These are phyloP conservation scores for Haematococcus sp. DNA, from an alignment of 139 green algal species.

Conservation along the genomic window DNA sequence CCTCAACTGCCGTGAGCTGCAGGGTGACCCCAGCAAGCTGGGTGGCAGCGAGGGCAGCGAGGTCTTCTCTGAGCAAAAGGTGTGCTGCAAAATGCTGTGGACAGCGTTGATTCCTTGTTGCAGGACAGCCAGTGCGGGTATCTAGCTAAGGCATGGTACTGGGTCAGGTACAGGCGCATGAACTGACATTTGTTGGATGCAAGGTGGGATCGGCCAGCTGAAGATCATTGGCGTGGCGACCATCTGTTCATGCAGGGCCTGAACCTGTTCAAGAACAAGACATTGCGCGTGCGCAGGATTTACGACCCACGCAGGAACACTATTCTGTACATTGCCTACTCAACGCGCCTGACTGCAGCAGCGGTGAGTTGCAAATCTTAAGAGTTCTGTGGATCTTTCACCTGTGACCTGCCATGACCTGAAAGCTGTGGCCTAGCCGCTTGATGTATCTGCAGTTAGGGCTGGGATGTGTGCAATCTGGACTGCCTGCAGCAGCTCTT, in stretches of 20 bases:
- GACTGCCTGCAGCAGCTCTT: neutral
- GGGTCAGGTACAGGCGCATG: too few relatives aligned
- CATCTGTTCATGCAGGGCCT: constrained; percentile 40
- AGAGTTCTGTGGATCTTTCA: neutral
- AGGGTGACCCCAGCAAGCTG: neutral
- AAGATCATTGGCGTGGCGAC: too few relatives aligned
- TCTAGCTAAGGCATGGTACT: too few relatives aligned
- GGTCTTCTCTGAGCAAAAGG: constrained; percentile 74
- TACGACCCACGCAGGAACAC: constrained; percentile 63
- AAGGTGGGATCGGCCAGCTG: too few relatives aligned
- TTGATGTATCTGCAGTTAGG: too few relatives aligned
- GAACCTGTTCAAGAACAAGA: constrained; percentile 81
- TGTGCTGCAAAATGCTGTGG: too few relatives aligned
- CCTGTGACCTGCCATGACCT: neutral
- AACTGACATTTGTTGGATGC: too few relatives aligned
- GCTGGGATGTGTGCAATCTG: neutral
- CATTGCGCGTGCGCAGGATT: constrained; percentile 67
- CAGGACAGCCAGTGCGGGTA: too few relatives aligned
- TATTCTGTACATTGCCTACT: constrained; percentile 75
- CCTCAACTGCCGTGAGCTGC: too few relatives aligned
- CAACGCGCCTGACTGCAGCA: constrained; percentile 51
- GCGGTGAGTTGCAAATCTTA: neutral
- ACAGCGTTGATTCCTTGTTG: too few relatives aligned
- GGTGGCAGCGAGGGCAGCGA: constrained; percentile 7
- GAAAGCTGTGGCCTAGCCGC: too few relatives aligned